Base-by-base conservation (phyloP, 495 filamentous ascomycete species). In the Penicillium fimorum region DNA sequence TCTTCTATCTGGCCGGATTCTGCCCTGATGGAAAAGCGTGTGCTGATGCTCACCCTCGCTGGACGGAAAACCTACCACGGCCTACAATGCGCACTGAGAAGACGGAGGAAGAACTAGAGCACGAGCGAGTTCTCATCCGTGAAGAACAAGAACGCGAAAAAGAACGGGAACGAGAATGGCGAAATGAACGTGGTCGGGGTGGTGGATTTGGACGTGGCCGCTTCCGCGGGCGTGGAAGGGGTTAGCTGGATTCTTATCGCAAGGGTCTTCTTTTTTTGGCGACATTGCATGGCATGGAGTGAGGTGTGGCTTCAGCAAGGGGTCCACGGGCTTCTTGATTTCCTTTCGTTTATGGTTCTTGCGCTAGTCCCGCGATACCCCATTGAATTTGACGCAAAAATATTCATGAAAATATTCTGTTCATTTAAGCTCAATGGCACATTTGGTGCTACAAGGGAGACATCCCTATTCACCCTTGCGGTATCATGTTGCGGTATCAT, bases 1-100 rank as follows among this genome's bases (percentile, higher is more conserved):
- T 75, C n/a, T 96, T 83, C 71, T 98, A 95, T 64, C 78, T 97
- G 29, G 90, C 90, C 1, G 95, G 95, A 1, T 98, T 98, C 73
- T 98, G 94, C 67, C 94, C 94, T 0, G 87, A 95, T 56, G 92
- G 92, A 11, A 83, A 82, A 56, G 69, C 56, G 0, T 97, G 95
- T 69, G 82, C 84, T 65, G 86, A 92, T 29, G 89, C 90, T 4
- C 94, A 98, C 74, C 83, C 92, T 10, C 75, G 83, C 29, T 97
- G 90, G 88, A 70, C 76, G 9, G 77, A 80, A 52, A 83, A 89
- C 22, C 79, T 97, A 56, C 84, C 87, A 60, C 84, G 83, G 63
- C 91, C 92, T 6, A 82, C 84, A 29, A 82, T 88, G 13, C 83
- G 76, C 47, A 75, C 81, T 2, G 78, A 81, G 63, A 84, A 84